Conservation (phyloP, 257 asterid genomes). For the Rauvolfia tetraphylla region DNA sequence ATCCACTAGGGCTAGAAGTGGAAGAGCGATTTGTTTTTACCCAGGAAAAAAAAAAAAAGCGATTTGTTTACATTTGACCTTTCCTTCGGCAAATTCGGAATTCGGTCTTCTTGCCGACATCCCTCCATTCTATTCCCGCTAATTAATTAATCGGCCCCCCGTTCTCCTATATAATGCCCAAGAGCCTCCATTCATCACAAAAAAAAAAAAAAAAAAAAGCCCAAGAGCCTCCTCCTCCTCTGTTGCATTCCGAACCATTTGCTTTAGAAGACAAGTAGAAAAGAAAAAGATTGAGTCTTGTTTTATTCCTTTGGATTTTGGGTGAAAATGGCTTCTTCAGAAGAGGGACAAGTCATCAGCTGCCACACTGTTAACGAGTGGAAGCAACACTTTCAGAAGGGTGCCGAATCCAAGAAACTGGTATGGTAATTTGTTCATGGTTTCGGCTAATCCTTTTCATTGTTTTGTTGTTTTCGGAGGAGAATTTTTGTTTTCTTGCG, state of each 20-base stretch:
- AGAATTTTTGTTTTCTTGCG: neutral
- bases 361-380: conserved; percentile 60
- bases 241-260: neutral
- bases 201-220: no score
- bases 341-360: conserved; percentile 71
- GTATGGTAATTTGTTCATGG: conserved; percentile 22
- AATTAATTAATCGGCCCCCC: neutral
- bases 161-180: neutral
- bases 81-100: neutral
- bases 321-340: conserved; percentile 41
- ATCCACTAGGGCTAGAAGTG: no score
- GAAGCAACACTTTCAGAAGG: conserved; percentile 36
- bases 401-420: conserved; percentile 46
- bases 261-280: neutral
- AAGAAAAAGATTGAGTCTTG: neutral
- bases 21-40: no score
- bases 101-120: no score
- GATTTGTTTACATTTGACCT: neutral
- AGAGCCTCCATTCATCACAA: no score
- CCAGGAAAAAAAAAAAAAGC: no score
- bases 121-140: neutral
- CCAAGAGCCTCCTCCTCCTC: neutral
- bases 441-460: neutral
- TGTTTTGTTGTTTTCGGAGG: neutral
- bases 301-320: neutral